Evolutionary conservation across 768 basidiomycete species (phyloP).

Genomic region (Mycena filopes): DNA sequence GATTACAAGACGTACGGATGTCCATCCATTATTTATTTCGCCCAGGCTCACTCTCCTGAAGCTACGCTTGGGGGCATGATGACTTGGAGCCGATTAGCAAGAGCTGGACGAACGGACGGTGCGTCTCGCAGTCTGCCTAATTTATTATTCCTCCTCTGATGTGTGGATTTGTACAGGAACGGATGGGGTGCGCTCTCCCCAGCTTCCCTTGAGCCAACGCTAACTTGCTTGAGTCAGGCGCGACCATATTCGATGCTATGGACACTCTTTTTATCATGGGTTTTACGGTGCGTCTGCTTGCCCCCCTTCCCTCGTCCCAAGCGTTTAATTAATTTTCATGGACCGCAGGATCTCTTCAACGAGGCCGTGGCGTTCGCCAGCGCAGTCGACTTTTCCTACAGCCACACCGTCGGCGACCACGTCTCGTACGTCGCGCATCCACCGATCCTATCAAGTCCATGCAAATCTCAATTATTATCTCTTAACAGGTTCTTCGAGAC

Average conservation of each 20-base stretch:
- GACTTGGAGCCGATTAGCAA: conserved; percentile 25
- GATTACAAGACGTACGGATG: conserved; percentile 21
- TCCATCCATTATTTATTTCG: neutral
- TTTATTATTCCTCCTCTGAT: neutral
- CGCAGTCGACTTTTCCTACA: conserved; percentile 22
- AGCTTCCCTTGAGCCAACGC: neutral
- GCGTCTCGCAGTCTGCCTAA: neutral
- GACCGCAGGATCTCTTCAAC: conserved; percentile 20
- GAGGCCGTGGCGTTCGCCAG: conserved; percentile 26
- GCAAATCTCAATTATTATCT: conserved; percentile 2
- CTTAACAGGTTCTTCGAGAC: conserved; percentile 62
- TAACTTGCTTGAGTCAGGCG: conserved; percentile 5
- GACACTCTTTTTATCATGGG: conserved; percentile 21
- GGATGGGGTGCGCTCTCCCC: conserved; percentile 17
- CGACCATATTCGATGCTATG: conserved; percentile 23
- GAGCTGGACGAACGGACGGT: conserved; percentile 26
- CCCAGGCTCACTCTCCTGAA: conserved; percentile 5
- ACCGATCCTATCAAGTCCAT: neutral
- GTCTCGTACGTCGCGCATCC: conserved; percentile 12
- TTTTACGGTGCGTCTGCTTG: conserved; percentile 16
- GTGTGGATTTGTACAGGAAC: conserved; percentile 6
- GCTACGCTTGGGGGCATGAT: conserved; percentile 25
- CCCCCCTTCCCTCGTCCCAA: neutral
- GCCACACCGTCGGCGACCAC: conserved; percentile 23
- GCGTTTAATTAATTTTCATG: neutral